phyloP scores from a whole-genome alignment of 1,284 basidiomycete genomes.

The Marasmius tenuissimus region DNA sequence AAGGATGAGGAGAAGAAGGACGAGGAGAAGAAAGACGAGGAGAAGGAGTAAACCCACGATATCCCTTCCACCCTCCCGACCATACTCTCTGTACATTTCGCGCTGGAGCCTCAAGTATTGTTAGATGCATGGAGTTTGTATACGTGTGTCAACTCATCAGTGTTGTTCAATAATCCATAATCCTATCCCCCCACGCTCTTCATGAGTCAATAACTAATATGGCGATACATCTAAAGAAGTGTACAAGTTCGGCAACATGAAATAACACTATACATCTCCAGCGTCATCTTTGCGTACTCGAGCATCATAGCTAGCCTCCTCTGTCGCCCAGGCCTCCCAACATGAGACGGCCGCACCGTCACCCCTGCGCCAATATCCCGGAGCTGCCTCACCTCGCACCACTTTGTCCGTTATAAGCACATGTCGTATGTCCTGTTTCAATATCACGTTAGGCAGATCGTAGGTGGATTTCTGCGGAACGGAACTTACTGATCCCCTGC shows the following conservation, averaged over 20 bases:
- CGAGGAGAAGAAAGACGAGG: conserved; percentile 19
- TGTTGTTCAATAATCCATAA: not conserved
- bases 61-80: not conserved
- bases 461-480: not conserved
- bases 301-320: conserved; percentile 32
- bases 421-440: conserved; percentile 39
- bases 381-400: conserved; percentile 37
- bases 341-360: conserved; percentile 36
- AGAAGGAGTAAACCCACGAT: not conserved
- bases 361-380: conserved; percentile 44
- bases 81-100: not conserved
- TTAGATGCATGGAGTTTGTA: conserved; percentile 1
- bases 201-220: not conserved
- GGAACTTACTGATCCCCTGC: conserved; percentile 37
- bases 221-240: conserved; percentile 1
- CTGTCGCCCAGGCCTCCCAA: conserved; percentile 49
- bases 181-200: not conserved
- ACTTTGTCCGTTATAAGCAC: conserved; percentile 45
- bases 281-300: not conserved
- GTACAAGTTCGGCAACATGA: not conserved
- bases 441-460: not conserved
- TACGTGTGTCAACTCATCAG: not conserved
- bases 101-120: not conserved
- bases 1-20: conserved; percentile 28
- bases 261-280: conserved; percentile 1